These are phyloP conservation scores for Oxytropis ochrocephala DNA, from an alignment of 306 rosid species.

Conservation along the genomic window DNA sequence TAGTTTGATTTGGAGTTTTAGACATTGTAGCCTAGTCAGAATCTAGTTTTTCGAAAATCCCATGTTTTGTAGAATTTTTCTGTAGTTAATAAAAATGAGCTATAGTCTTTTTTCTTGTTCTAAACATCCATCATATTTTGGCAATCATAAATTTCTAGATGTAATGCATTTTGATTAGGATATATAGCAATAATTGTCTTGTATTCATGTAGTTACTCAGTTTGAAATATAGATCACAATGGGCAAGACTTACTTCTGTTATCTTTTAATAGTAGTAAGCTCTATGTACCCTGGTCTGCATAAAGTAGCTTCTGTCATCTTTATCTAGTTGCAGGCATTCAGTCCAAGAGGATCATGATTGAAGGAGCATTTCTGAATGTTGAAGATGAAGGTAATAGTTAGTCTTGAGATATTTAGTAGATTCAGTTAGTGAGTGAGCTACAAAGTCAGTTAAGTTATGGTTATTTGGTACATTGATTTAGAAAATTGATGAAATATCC, in stretches of 20 bases:
- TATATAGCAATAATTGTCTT: not conserved
- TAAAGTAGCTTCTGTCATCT: too few species aligned
- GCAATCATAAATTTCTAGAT: not conserved
- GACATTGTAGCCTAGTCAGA: not conserved
- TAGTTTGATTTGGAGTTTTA: slow-evolving; percentile 14
- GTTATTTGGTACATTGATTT: too few species aligned
- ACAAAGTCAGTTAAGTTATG: too few species aligned
- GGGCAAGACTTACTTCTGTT: not conserved
- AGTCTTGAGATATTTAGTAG: too few species aligned
- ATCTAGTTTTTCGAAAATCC: not conserved
- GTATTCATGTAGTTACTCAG: not conserved
- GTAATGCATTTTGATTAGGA: not conserved
- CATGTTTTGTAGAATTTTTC: not conserved
- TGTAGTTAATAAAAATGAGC: slow-evolving; percentile 5
- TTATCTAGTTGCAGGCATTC: too few species aligned
- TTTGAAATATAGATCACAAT: not conserved
- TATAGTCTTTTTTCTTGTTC: not conserved
- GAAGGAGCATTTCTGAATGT: too few species aligned
- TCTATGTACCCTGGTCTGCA: not conserved
- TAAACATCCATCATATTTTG: not conserved
- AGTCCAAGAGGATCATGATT: too few species aligned
- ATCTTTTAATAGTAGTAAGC: not conserved
- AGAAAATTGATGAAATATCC: too few species aligned
- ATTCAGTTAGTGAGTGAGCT: too few species aligned
- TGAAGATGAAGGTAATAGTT: too few species aligned